phyloP scores from a whole-genome alignment of 208 protist species.

The Histomonas meleagridis region DNA sequence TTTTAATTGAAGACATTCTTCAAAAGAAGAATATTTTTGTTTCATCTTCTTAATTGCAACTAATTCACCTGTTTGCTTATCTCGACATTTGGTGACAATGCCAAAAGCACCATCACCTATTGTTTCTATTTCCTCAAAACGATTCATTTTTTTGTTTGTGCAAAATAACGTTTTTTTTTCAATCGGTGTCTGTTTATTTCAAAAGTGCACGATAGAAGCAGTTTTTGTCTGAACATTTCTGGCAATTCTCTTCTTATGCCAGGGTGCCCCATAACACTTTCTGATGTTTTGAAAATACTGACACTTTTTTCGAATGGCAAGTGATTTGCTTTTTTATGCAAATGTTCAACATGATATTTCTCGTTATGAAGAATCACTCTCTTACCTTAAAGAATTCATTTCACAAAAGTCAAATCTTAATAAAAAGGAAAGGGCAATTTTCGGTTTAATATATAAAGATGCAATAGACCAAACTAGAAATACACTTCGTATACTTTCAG shows the following conservation, averaged over 20 bases:
- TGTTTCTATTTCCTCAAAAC: conserved; percentile 73
- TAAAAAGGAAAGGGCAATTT: not conserved
- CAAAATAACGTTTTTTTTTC: too few relatives aligned
- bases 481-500: not conserved
- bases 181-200: too few relatives aligned
- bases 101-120: conserved; percentile 87
- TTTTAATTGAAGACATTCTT: conserved; percentile 81
- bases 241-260: too few relatives aligned
- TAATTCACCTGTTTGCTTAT: conserved; percentile 70
- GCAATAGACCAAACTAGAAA: conserved; percentile 8
- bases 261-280: too few relatives aligned
- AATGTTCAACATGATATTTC: too few relatives aligned
- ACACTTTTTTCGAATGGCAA: too few relatives aligned
- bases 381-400: not conserved
- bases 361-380: not conserved
- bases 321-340: too few relatives aligned
- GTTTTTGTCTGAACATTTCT: too few relatives aligned
- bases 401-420: not conserved
- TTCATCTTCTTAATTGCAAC: conserved; percentile 98
- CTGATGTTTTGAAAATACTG: too few relatives aligned
- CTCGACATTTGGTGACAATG: conserved; percentile 71
- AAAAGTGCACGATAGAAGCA: too few relatives aligned
- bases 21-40: conserved; percentile 83
- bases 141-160: too few relatives aligned
- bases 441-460: not conserved